Conservation (phyloP, 768 basidiomycete species). For the Paxillus ammoniavirescens region DNA sequence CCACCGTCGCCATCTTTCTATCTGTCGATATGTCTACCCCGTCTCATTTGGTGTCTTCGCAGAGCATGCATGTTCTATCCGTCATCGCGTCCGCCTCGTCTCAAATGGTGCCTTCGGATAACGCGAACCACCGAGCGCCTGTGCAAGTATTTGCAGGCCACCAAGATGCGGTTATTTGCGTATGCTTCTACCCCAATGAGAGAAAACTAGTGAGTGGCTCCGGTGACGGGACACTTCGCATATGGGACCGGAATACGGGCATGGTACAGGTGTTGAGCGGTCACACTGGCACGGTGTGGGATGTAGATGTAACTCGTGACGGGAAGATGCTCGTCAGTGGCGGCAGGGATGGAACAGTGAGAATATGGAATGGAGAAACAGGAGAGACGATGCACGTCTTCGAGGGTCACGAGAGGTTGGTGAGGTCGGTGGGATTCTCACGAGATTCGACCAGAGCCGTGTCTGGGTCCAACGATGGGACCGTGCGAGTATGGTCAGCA, state of each 20-base stretch:
- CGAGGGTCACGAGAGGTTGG: slow-evolving; percentile 16
- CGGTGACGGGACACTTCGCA: background rate
- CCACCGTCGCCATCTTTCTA: too few species aligned
- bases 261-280: too few species aligned
- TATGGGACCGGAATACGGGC: background rate
- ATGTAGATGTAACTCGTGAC: too few species aligned
- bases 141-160: background rate
- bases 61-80: slow-evolving; percentile 24
- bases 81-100: slow-evolving; percentile 7
- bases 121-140: background rate
- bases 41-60: background rate
- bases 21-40: too few species aligned
- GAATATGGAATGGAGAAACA: slow-evolving; percentile 1
- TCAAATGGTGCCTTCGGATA: background rate
- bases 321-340: background rate
- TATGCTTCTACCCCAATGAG: background rate
- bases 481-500: too few species aligned
- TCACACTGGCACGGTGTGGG: too few species aligned
- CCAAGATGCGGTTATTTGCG: background rate
- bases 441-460: too few species aligned
- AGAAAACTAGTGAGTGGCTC: background rate
- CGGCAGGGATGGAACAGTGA: background rate
- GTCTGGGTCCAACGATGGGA: too few species aligned
- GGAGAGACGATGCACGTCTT: background rate
- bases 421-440: background rate